Conservation (phyloP, 768 basidiomycete species). For the Hirschioporus abietinus region DNA sequence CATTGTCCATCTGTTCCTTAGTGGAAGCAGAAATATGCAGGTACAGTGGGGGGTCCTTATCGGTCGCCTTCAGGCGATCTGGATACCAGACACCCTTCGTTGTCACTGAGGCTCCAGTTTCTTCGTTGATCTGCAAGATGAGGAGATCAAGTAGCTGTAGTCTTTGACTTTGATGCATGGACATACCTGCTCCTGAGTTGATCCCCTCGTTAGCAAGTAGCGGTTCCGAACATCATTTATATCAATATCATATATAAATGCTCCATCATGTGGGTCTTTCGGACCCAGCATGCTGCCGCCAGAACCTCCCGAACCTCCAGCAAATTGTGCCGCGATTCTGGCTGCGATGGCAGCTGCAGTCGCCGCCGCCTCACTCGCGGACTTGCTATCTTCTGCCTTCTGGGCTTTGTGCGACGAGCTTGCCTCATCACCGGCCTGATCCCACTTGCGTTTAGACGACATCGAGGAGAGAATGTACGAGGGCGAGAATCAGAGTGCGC, state of each 20-base stretch:
- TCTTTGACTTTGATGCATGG: not conserved
- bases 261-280: constrained; percentile 70
- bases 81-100: constrained; percentile 98
- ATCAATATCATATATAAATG: constrained; percentile 88
- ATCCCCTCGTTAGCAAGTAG: constrained; percentile 89
- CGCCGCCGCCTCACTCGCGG: constrained; percentile 66
- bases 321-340: constrained; percentile 89
- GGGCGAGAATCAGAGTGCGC: not conserved
- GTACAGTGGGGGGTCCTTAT: constrained; percentile 90
- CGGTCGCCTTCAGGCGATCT: constrained; percentile 83
- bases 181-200: constrained; percentile 86
- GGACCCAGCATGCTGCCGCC: constrained; percentile 36
- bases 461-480: constrained; percentile 25
- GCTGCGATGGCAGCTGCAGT: constrained; percentile 87
- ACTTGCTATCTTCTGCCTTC: constrained; percentile 49
- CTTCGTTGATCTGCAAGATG: constrained; percentile 68
- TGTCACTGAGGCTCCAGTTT: constrained; percentile 88
- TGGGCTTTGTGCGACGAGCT: constrained; percentile 33
- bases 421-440: constrained; percentile 45
- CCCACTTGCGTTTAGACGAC: constrained; percentile 83
- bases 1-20: constrained; percentile 58
- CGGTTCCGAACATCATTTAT: constrained; percentile 96
- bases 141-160: not conserved
- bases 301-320: constrained; percentile 34
- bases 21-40: constrained; percentile 84